Percentiles rank a stretch among this genome's conserved stretches.
Evolutionary conservation across 371 early-diverging fungal genomes (phyloP).

Genomic region (Choanephora cucurbitarum): DNA sequence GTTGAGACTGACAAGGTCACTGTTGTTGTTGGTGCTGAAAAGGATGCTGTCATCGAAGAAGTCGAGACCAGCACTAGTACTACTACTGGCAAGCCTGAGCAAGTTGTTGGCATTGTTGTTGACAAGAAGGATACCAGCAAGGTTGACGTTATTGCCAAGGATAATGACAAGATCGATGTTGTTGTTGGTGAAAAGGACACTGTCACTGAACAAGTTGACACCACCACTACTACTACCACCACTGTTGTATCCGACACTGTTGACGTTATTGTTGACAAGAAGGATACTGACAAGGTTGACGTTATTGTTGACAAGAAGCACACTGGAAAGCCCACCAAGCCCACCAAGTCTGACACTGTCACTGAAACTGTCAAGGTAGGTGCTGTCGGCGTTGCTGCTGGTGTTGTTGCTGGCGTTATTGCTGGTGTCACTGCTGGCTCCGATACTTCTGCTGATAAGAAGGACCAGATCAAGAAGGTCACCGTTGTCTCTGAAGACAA

Average conservation of each 20-base stretch:
- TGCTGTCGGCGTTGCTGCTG: neutral
- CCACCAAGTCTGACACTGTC: neutral
- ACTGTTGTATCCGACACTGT: constrained; percentile 3
- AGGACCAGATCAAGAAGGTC: neutral
- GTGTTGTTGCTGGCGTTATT: neutral
- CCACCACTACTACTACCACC: constrained; percentile 3
- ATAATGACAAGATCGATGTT: constrained; percentile 9
- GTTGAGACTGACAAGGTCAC: neutral
- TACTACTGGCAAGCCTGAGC: neutral
- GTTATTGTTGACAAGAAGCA: neutral
- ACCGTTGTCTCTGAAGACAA: neutral
- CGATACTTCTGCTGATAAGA: constrained; percentile 1
- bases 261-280: neutral
- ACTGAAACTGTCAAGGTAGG: constrained; percentile 4
- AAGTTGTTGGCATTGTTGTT: neutral
- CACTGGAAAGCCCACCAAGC: constrained; percentile 3
- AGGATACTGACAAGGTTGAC: neutral
- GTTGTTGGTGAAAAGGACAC: constrained; percentile 11
- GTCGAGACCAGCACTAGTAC: neutral
- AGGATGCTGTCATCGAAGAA: neutral
- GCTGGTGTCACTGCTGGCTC: constrained; percentile 2
- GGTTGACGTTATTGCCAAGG: neutral
- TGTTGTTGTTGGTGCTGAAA: constrained; percentile 1
- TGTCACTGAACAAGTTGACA: constrained; percentile 12
- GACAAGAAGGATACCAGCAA: neutral